phyloP scores from a whole-genome alignment of 2,329 filamentous ascomycete species.

The Xylariaceae sp. region DNA sequence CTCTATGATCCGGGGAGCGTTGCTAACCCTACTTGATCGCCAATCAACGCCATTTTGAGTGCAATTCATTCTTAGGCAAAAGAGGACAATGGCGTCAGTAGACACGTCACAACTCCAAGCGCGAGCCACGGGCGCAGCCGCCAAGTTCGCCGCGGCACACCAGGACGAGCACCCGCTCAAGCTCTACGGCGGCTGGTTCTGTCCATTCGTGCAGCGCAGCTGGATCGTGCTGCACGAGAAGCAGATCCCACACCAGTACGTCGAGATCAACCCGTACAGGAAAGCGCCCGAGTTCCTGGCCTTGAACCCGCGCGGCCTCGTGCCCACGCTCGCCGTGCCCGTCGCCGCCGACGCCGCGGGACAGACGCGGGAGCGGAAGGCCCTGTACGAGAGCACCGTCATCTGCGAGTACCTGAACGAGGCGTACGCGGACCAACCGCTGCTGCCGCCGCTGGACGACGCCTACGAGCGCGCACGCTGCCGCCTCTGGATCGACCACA shows the following conservation, averaged over 20 bases:
- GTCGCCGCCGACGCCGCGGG: constrained; percentile 30
- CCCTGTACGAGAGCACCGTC: constrained; percentile 73
- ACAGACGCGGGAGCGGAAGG: constrained; percentile 44
- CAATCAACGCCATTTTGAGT: neutral
- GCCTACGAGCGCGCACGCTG: constrained; percentile 67
- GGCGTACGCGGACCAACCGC: constrained; percentile 55
- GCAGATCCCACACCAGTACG: constrained; percentile 71
- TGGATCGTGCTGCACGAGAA: constrained; percentile 79
- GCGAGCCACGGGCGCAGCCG: constrained; percentile 53
- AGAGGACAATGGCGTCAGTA: constrained; percentile 36
- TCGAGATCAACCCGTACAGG: constrained; percentile 78
- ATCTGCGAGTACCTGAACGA: constrained; percentile 79
- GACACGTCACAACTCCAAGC: constrained; percentile 51
- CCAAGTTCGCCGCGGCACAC: constrained; percentile 49
- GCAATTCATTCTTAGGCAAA: neutral
- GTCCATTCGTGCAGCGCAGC: constrained; percentile 67
- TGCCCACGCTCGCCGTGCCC: constrained; percentile 67
- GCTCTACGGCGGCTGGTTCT: constrained; percentile 78
- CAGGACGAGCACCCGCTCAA: constrained; percentile 56
- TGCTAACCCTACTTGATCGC: constrained; percentile 4
- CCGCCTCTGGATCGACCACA: constrained; percentile 75
- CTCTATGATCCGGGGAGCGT: neutral
- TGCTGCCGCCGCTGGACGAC: constrained; percentile 65
- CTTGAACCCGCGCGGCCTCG: constrained; percentile 74
- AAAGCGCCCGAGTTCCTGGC: constrained; percentile 69